phyloP scores from a whole-genome alignment of 2,329 filamentous ascomycete genomes.

The Alternaria burnsii region DNA sequence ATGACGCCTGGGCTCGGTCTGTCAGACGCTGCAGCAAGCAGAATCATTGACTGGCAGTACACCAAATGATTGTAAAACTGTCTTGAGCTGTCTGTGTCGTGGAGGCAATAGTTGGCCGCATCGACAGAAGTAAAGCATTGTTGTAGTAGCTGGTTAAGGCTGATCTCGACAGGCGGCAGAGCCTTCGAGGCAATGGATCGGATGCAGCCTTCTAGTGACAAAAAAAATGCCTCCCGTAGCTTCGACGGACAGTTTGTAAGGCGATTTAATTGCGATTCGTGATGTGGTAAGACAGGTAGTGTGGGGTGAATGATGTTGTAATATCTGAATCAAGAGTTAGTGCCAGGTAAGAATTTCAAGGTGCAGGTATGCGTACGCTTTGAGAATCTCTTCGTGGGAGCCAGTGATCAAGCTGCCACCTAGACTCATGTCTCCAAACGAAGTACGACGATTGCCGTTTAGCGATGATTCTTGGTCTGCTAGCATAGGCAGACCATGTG shows the following conservation, averaged over 20 bases:
- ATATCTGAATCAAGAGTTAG: constrained; percentile 40
- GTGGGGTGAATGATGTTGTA: constrained; percentile 49
- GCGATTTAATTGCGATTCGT: constrained; percentile 44
- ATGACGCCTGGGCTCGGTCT: constrained; percentile 38
- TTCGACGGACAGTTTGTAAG: constrained; percentile 47
- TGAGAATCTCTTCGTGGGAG: constrained; percentile 46
- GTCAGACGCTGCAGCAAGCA: constrained; percentile 47
- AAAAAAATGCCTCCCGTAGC: constrained; percentile 48
- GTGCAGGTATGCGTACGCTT: constrained; percentile 38
- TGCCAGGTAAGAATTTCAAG: not conserved
- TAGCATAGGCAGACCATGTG: constrained; percentile 28
- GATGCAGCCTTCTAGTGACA: constrained; percentile 45
- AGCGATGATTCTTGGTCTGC: constrained; percentile 40
- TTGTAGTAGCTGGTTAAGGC: constrained; percentile 39
- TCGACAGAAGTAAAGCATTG: constrained; percentile 42
- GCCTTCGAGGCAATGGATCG: constrained; percentile 43
- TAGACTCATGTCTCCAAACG: constrained; percentile 47
- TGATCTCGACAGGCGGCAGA: constrained; percentile 36
- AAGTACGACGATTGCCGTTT: constrained; percentile 46
- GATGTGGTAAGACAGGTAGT: constrained; percentile 45
- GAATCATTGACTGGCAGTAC: constrained; percentile 43
- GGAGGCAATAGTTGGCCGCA: constrained; percentile 38
- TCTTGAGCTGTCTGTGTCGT: constrained; percentile 36
- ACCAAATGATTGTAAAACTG: constrained; percentile 46
- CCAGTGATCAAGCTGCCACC: constrained; percentile 47